A percentile compares a stretch with the other conserved stretches of the same genome.
These are phyloP conservation scores for Saussurea involucrata DNA, from an alignment of 129 eudicot species.

Conservation along the genomic window DNA sequence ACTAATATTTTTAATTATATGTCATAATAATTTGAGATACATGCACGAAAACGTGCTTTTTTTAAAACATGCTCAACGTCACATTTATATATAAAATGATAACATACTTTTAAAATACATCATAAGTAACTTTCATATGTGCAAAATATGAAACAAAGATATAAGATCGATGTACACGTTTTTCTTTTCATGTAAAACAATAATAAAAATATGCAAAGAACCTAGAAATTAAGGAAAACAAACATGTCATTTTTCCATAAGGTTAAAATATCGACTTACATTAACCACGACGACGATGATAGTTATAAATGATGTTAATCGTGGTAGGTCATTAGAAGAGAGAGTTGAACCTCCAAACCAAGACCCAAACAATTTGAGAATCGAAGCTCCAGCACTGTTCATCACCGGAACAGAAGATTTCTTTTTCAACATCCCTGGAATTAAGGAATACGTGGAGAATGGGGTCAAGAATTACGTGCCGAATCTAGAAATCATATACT, in stretches of 20 bases:
- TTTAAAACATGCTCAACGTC: neutral
- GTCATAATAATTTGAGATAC: neutral
- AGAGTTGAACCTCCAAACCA: conserved; percentile 6
- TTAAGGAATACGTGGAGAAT: conserved; percentile 16
- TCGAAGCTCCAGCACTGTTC: conserved; percentile 20
- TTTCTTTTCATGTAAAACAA: no score
- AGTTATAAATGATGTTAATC: neutral
- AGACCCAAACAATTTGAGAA: conserved; percentile 6
- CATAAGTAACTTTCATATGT: neutral
- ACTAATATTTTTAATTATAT: neutral
- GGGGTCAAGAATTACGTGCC: conserved; percentile 23
- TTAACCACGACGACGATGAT: neutral
- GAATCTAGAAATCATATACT: conserved; percentile 17
- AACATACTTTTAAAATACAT: neutral
- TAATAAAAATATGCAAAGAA: no score
- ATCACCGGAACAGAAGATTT: conserved; percentile 22
- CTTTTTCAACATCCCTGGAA: conserved; percentile 23
- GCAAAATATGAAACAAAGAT: neutral
- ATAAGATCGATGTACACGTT: no score
- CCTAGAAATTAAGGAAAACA: neutral
- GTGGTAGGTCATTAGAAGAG: neutral
- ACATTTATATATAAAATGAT: neutral
- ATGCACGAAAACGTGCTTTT: neutral
- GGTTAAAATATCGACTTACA: neutral
- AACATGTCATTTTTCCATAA: neutral